A percentile compares a stretch with the other conserved stretches of the same genome.
phyloP scores from a whole-genome alignment of 805 yeast species.

The Schwanniomyces sp. region DNA sequence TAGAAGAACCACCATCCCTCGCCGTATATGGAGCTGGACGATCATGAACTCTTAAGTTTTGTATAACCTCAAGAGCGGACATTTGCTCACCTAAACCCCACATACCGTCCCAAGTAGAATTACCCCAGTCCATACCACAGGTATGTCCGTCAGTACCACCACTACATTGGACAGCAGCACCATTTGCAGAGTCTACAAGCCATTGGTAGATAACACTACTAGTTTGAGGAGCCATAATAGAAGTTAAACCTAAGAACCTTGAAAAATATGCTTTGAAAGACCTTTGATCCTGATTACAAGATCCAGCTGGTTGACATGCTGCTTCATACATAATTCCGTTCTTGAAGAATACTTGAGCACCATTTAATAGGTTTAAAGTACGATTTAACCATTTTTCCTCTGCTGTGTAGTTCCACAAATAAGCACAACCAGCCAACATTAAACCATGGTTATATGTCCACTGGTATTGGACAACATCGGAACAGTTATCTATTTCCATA shows the following conservation, averaged over 20 bases:
- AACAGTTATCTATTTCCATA: constrained; percentile 62
- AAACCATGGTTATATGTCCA: constrained; percentile 92
- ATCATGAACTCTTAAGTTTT: constrained; percentile 39
- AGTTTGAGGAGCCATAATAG: constrained; percentile 66
- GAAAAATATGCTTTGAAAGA: constrained; percentile 87
- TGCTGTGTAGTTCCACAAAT: constrained; percentile 69
- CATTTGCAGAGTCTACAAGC: constrained; percentile 45
- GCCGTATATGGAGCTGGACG: constrained; percentile 63
- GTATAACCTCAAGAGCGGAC: constrained; percentile 66
- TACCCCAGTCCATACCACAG: constrained; percentile 71
- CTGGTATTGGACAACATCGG: constrained; percentile 54
- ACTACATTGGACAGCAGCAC: constrained; percentile 67
- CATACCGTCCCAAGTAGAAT: constrained; percentile 53
- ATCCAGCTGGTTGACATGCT: constrained; percentile 65
- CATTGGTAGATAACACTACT: constrained; percentile 44
- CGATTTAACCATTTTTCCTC: constrained; percentile 67
- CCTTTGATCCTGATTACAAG: constrained; percentile 84
- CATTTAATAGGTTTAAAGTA: constrained; percentile 53
- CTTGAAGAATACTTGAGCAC: constrained; percentile 57
- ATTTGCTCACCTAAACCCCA: constrained; percentile 83
- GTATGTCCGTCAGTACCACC: constrained; percentile 78
- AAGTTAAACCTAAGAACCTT: constrained; percentile 72
- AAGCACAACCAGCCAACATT: constrained; percentile 77
- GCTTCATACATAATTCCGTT: constrained; percentile 49
- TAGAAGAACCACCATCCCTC: constrained; percentile 66